phyloP scores from a whole-genome alignment of 331 rosid species.

The Cydonia oblonga region DNA sequence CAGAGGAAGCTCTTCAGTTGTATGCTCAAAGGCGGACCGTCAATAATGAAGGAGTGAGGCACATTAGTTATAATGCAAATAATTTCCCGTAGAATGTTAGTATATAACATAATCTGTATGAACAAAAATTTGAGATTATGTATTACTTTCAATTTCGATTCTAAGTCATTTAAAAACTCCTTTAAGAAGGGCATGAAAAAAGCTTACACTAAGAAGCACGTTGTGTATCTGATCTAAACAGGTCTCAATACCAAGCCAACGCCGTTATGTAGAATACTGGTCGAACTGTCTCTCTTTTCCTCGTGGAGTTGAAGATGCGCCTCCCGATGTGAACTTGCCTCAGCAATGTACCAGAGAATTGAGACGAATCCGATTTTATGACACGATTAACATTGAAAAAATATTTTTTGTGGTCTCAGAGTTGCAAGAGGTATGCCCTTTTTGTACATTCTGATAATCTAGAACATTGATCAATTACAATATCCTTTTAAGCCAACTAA shows the following conservation, averaged over 20 bases:
- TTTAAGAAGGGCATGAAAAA: neutral
- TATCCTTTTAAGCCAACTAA: neutral
- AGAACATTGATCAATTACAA: neutral
- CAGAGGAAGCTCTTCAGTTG: conserved; percentile 73
- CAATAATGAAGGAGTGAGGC: conserved; percentile 93
- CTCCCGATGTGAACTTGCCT: conserved; percentile 46
- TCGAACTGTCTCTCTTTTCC: conserved; percentile 44
- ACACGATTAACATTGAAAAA: conserved; percentile 48
- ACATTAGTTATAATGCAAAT: conserved; percentile 39
- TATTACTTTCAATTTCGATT: neutral
- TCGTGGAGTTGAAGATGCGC: conserved; percentile 19
- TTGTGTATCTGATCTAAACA: conserved; percentile 18
- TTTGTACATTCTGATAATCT: neutral
- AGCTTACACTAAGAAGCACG: neutral
- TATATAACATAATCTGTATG: neutral
- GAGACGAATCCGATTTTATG: conserved; percentile 68
- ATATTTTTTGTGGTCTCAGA: conserved; percentile 69
- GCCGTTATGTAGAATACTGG: conserved; percentile 80
- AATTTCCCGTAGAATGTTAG: neutral
- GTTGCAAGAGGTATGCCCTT: conserved; percentile 47
- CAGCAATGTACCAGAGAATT: conserved; percentile 61
- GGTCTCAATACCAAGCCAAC: conserved; percentile 99
- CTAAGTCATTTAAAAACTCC: neutral
- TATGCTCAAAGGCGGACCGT: conserved; percentile 82
- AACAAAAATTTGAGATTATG: neutral